Percentiles rank a stretch among this genome's conserved stretches.
Conservation (phyloP, 1,284 basidiomycete species). For the Tilletia caries region DNA sequence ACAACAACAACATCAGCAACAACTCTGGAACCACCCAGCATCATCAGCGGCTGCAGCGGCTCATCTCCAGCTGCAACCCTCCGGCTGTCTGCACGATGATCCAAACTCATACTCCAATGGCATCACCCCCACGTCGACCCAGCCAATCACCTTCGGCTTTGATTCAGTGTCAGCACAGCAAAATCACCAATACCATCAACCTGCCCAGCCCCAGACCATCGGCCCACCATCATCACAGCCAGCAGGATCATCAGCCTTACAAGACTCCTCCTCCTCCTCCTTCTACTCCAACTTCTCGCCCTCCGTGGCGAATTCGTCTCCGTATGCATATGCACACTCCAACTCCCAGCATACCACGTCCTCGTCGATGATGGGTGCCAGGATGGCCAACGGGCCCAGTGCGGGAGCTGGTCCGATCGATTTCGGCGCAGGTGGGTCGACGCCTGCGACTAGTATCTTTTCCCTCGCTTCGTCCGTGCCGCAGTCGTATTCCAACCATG, state of each 20-base stretch:
- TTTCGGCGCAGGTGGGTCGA: not conserved
- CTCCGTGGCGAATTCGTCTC: not conserved
- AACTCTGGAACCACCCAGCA: too few relatives aligned
- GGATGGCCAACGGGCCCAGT: too few relatives aligned
- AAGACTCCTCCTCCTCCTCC: too few relatives aligned
- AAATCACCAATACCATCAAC: not conserved
- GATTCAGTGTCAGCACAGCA: not conserved
- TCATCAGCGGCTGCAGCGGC: not conserved
- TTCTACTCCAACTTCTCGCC: constrained; percentile 8
- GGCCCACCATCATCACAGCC: not conserved
- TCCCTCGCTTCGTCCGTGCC: not conserved
- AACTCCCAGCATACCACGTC: not conserved
- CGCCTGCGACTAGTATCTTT: constrained; percentile 1
- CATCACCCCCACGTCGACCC: not conserved
- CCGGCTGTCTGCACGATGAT: not conserved
- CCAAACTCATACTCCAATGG: not conserved
- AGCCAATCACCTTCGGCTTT: not conserved
- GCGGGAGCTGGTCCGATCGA: constrained; percentile 10
- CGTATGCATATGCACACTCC: not conserved
- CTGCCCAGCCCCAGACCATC: not conserved
- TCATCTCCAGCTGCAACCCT: not conserved
- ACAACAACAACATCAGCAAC: too few relatives aligned
- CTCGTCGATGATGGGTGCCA: not conserved
- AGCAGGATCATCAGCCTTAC: too few relatives aligned
- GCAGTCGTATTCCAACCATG: constrained; percentile 3